phyloP scores from a whole-genome alignment of 805 yeast genomes.

The Candida ortonii region DNA sequence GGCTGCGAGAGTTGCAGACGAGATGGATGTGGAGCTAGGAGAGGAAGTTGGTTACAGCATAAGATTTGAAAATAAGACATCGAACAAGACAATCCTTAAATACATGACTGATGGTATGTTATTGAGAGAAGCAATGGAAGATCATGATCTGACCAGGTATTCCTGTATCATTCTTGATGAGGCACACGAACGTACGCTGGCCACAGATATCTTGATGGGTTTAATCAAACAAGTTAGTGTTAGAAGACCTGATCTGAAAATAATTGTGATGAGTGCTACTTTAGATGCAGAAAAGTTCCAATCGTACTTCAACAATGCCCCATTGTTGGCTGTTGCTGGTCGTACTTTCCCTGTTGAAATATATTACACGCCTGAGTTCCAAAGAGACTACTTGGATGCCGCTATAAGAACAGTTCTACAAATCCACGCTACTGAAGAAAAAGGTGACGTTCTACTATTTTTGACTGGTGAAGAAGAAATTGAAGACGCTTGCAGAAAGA shows the following conservation, averaged over 20 bases:
- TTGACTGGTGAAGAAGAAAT: conserved; percentile 97
- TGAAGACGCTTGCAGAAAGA: conserved; percentile 92
- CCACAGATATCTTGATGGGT: conserved; percentile 97
- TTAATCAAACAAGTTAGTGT: conserved; percentile 74
- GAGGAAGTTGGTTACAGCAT: conserved; percentile 94
- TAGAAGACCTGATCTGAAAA: conserved; percentile 83
- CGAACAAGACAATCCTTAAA: conserved; percentile 75
- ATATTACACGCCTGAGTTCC: conserved; percentile 95
- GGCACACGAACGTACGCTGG: conserved; percentile 96
- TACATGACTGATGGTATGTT: conserved; percentile 99
- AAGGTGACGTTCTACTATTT: conserved; percentile 84
- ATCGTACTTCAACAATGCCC: conserved; percentile 84
- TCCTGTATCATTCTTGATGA: conserved; percentile 93
- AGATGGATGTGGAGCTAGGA: conserved; percentile 90
- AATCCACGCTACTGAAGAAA: conserved; percentile 94
- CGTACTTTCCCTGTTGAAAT: conserved; percentile 97
- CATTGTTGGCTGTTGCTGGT: conserved; percentile 94
- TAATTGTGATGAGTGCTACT: conserved; percentile 96
- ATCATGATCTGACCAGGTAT: conserved; percentile 74
- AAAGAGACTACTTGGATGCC: conserved; percentile 90
- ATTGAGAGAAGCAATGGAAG: conserved; percentile 95
- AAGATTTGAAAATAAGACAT: conserved; percentile 88
- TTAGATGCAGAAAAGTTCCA: conserved; percentile 96
- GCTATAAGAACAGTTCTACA: conserved; percentile 94
- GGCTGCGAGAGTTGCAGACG: conserved; percentile 96